Evolutionary conservation across 495 filamentous ascomycete genomes (phyloP).

Genomic region (Polyplosphaeria fusca): DNA sequence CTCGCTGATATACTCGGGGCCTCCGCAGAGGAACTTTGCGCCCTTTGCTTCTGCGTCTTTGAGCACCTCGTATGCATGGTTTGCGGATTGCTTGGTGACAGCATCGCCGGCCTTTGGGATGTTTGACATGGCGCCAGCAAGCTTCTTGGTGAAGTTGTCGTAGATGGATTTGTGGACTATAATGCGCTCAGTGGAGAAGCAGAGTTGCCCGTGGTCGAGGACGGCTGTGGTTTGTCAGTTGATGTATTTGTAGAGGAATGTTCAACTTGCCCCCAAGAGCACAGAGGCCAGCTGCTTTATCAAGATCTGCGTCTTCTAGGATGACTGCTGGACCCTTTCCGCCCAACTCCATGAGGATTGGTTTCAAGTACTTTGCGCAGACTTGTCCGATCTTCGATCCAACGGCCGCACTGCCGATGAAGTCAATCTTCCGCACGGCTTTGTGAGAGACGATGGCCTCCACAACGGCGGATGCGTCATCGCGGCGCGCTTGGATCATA

Average conservation of each 20-base stretch:
- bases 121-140: conserved; percentile 43
- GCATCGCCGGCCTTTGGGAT: conserved; percentile 53
- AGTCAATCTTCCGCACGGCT: conserved; percentile 58
- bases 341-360: conserved; percentile 60
- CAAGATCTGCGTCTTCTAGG: conserved; percentile 55
- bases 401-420: conserved; percentile 56
- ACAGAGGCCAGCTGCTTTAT: conserved; percentile 52
- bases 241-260: not conserved
- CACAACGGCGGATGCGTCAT: conserved; percentile 54
- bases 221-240: conserved; percentile 39
- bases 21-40: conserved; percentile 61
- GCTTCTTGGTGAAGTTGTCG: conserved; percentile 58
- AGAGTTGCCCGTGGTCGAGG: conserved; percentile 72
- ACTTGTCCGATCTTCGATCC: conserved; percentile 54
- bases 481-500: conserved; percentile 49
- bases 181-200: conserved; percentile 87
- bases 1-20: conserved; percentile 43
- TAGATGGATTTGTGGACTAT: conserved; percentile 70
- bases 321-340: conserved; percentile 59
- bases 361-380: conserved; percentile 63
- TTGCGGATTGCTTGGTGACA: conserved; percentile 45
- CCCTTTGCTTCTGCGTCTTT: conserved; percentile 65
- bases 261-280: conserved; percentile 41
- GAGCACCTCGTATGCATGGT: conserved; percentile 48
- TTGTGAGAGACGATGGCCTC: conserved; percentile 54